These are phyloP conservation scores for Ustilago hordei DNA, from an alignment of 1,284 basidiomycete genomes.

Conservation along the genomic window DNA sequence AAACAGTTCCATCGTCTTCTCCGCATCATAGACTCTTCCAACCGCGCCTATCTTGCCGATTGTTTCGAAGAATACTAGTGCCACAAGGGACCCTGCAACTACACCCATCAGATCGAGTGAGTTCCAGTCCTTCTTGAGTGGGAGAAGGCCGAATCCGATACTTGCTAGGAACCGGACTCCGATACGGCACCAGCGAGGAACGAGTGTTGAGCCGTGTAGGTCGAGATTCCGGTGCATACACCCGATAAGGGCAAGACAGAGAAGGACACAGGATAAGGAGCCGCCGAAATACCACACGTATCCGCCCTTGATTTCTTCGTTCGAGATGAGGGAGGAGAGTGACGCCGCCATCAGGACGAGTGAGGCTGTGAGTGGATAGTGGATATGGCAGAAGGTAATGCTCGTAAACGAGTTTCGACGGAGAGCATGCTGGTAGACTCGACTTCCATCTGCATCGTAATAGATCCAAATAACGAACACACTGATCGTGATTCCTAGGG, in stretches of 20 bases:
- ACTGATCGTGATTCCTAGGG: constrained; percentile 59
- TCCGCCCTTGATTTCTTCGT: constrained; percentile 35
- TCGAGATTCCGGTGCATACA: constrained; percentile 63
- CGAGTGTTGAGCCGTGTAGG: constrained; percentile 39
- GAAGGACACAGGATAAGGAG: constrained; percentile 40
- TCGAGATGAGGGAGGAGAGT: constrained; percentile 45
- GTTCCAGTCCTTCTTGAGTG: constrained; percentile 54
- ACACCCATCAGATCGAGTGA: constrained; percentile 51
- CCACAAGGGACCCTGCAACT: constrained; percentile 42
- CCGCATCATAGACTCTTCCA: constrained; percentile 53
- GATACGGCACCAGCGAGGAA: constrained; percentile 58
- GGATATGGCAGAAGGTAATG: constrained; percentile 63
- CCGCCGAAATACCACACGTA: constrained; percentile 65
- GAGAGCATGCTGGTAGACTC: constrained; percentile 67
- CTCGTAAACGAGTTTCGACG: constrained; percentile 63
- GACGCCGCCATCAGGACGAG: constrained; percentile 59
- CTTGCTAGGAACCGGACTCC: constrained; percentile 49
- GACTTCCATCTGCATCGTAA: constrained; percentile 58
- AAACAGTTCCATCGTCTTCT: constrained; percentile 46
- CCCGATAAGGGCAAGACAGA: constrained; percentile 59
- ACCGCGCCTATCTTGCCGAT: constrained; percentile 65
- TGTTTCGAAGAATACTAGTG: constrained; percentile 63
- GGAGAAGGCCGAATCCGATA: constrained; percentile 51
- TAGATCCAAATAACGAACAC: constrained; percentile 67
- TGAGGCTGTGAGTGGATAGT: constrained; percentile 65